Percentiles rank a stretch among this genome's conserved stretches.
phyloP scores from a whole-genome alignment of 331 rosid genomes.

The Dryas integrifolia region DNA sequence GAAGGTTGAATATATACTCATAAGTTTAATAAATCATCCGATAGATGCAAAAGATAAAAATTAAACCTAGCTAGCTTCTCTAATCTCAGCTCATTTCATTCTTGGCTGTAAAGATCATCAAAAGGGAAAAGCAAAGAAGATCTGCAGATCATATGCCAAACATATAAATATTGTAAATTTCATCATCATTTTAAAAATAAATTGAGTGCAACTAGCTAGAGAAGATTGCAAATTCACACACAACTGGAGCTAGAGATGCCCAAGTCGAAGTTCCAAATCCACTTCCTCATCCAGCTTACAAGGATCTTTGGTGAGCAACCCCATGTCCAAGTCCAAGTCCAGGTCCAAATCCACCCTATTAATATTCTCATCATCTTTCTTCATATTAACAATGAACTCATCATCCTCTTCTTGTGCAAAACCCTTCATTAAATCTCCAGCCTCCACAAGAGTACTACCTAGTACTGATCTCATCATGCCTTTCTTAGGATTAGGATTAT shows the following conservation, averaged over 20 bases:
- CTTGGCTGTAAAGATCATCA: too few species aligned
- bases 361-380: constrained; percentile 21
- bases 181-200: background rate
- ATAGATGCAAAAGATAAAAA: too few species aligned
- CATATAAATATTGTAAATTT: too few species aligned
- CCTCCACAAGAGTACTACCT: background rate
- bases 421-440: background rate
- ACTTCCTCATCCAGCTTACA: constrained; percentile 33
- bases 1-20: too few species aligned
- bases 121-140: too few species aligned
- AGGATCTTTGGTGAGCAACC: constrained; percentile 37
- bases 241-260: constrained; percentile 31
- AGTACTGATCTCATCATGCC: background rate
- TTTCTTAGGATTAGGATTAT: background rate
- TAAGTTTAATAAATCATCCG: too few species aligned
- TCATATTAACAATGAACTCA: constrained; percentile 22
- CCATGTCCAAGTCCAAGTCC: constrained; percentile 36
- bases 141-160: too few species aligned
- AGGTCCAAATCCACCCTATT: constrained; percentile 31
- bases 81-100: too few species aligned
- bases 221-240: background rate
- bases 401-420: background rate
- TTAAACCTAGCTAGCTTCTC: too few species aligned
- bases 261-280: constrained; percentile 76
- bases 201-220: background rate